Conservation (phyloP, 1,284 basidiomycete genomes). For the Cutaneotrichosporon sp. region DNA sequence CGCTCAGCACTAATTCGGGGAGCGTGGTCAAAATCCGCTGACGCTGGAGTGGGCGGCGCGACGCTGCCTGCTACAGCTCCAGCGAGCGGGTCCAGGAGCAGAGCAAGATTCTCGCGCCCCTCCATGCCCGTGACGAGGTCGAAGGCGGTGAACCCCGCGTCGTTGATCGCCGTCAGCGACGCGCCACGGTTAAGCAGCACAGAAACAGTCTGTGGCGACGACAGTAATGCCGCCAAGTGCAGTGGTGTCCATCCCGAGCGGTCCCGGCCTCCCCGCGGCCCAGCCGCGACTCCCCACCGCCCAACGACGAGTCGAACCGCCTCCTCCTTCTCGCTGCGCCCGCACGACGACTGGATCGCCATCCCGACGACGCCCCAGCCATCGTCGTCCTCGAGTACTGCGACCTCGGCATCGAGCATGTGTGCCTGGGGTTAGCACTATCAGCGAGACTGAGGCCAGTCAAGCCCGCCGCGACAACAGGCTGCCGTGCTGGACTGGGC, state of each 20-base stretch:
- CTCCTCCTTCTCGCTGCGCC: conserved; percentile 73
- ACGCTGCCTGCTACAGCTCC: conserved; percentile 10
- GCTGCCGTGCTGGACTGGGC: no score
- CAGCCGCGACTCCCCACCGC: conserved; percentile 57
- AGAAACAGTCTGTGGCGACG: conserved; percentile 84
- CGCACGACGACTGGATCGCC: conserved; percentile 71
- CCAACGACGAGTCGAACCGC: conserved; percentile 72
- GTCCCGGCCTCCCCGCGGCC: conserved; percentile 29
- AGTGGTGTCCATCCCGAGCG: conserved; percentile 88
- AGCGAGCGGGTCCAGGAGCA: conserved; percentile 57
- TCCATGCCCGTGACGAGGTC: conserved; percentile 77
- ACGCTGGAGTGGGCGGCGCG: conserved; percentile 6
- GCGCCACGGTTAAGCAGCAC: conserved; percentile 88
- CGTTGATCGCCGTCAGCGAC: conserved; percentile 68
- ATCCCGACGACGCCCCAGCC: conserved; percentile 71
- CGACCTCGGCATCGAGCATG: conserved; percentile 33
- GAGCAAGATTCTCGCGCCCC: conserved; percentile 69
- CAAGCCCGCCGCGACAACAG: no score
- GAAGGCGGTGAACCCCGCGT: conserved; percentile 69
- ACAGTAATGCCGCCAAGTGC: conserved; percentile 84
- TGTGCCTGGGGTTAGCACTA: conserved; percentile 22
- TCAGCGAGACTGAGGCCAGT: background rate
- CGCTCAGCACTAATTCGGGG: conserved; percentile 17
- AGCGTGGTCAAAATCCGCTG: conserved; percentile 9
- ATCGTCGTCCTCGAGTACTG: conserved; percentile 64